Conservation (phyloP, 108 stramenopile species). For the Pseudonitzschia pungens region DNA sequence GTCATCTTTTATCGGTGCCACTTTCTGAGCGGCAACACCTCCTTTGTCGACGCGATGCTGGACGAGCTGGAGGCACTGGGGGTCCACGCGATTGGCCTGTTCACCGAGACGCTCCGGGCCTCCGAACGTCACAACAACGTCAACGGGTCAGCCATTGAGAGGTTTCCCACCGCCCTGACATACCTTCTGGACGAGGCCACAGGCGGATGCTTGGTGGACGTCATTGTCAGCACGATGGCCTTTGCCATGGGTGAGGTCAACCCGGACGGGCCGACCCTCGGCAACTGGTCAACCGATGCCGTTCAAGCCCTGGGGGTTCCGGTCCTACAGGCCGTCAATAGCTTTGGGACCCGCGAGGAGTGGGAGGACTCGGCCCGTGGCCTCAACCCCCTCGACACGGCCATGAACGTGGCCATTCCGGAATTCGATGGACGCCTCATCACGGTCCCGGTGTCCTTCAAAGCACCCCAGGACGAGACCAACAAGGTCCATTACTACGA, state of each 20-base stretch:
- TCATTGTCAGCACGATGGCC: constrained; percentile 10
- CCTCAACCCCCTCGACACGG: constrained; percentile 13
- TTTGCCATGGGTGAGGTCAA: constrained; percentile 16
- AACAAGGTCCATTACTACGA: constrained; percentile 10
- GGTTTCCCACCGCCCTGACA: background rate
- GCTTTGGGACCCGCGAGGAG: background rate
- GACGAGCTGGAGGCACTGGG: constrained; percentile 13
- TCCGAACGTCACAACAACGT: background rate
- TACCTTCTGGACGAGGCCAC: constrained; percentile 1
- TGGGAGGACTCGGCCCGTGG: constrained; percentile 13
- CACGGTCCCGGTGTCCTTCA: constrained; percentile 5
- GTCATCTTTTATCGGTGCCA: constrained; percentile 12
- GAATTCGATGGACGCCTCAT: constrained; percentile 13
- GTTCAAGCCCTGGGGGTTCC: constrained; percentile 6
- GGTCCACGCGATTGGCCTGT: background rate
- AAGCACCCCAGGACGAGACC: constrained; percentile 12
- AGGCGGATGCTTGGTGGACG: background rate
- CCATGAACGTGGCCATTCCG: constrained; percentile 18
- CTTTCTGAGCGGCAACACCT: constrained; percentile 14
- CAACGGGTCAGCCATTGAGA: background rate
- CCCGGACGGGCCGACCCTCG: constrained; percentile 10
- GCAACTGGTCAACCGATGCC: constrained; percentile 8
- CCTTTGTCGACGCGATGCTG: constrained; percentile 2
- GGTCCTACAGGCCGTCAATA: background rate
- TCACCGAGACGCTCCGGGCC: constrained; percentile 5